phyloP scores from a whole-genome alignment of 768 basidiomycete species.

The Mycena epipterygia region DNA sequence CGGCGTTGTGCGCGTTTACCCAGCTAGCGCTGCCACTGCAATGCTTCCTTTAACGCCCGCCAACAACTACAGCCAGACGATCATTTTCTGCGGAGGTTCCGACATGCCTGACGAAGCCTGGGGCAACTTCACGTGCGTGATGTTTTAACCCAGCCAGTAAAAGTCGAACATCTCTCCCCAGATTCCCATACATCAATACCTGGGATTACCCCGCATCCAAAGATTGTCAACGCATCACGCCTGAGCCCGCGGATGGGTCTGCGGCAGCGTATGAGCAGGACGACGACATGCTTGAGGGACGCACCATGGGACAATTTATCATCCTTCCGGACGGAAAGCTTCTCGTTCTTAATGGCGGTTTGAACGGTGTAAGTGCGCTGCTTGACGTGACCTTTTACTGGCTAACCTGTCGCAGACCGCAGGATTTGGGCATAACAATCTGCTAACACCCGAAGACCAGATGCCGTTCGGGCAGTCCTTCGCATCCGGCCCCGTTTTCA shows the following conservation, averaged over 20 bases:
- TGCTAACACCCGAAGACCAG: slow-evolving; percentile 44
- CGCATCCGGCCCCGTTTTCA: slow-evolving; percentile 83
- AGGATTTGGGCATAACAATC: slow-evolving; percentile 64
- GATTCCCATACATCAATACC: slow-evolving; percentile 80
- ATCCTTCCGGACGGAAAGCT: slow-evolving; percentile 83
- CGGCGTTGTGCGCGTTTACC: slow-evolving; percentile 67
- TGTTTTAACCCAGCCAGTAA: too few species aligned
- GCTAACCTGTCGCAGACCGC: too few species aligned
- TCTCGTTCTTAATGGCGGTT: slow-evolving; percentile 89
- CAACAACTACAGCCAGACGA: slow-evolving; percentile 88
- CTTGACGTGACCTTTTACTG: too few species aligned
- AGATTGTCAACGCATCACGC: slow-evolving; percentile 88
- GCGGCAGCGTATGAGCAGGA: slow-evolving; percentile 74
- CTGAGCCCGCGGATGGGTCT: slow-evolving; percentile 83
- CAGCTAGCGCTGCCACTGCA: slow-evolving; percentile 71
- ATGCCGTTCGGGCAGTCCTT: slow-evolving; percentile 83
- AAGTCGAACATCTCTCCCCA: too few species aligned
- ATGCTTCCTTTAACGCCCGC: slow-evolving; percentile 94
- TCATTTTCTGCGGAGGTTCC: slow-evolving; percentile 92
- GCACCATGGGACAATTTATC: slow-evolving; percentile 97
- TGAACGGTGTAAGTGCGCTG: too few species aligned
- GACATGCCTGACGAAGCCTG: slow-evolving; percentile 80
- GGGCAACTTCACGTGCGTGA: slow-evolving; percentile 84
- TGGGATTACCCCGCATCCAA: slow-evolving; percentile 77
- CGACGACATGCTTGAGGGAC: slow-evolving; percentile 79